These are phyloP conservation scores for Colletotrichum melonis DNA, from an alignment of 2,329 filamentous ascomycete species.

Conservation along the genomic window DNA sequence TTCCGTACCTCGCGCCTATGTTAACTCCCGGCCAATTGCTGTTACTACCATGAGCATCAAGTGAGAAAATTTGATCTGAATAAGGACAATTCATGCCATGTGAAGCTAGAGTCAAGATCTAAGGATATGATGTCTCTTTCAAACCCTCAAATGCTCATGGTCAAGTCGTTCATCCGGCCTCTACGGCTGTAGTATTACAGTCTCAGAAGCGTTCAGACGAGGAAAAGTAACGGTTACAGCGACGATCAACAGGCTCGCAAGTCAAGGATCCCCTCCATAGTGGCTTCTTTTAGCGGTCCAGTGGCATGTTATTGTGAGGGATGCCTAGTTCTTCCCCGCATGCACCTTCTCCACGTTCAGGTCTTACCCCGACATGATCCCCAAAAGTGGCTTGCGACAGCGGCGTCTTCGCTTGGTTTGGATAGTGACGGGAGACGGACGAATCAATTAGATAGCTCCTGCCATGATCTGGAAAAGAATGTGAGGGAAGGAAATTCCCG, in stretches of 20 bases:
- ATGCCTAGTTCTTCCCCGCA: conserved; percentile 17
- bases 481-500: background rate
- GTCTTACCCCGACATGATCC: conserved; percentile 2
- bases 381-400: background rate
- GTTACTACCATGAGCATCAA: background rate
- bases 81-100: background rate
- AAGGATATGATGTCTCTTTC: background rate
- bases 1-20: background rate
- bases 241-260: background rate
- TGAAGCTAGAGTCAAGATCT: background rate
- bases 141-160: background rate
- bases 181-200: background rate
- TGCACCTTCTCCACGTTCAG: conserved; percentile 15
- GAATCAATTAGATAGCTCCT: background rate
- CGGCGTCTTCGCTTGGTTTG: background rate
- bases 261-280: conserved; percentile 8
- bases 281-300: conserved; percentile 7
- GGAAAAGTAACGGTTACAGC: background rate
- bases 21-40: background rate
- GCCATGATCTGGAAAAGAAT: background rate
- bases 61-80: background rate
- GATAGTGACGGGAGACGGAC: background rate
- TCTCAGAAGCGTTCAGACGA: background rate
- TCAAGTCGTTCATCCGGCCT: background rate
- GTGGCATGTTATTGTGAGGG: conserved; percentile 10